Base-by-base conservation (phyloP, 2,329 filamentous ascomycete genomes). In the Penicillium sp. region DNA sequence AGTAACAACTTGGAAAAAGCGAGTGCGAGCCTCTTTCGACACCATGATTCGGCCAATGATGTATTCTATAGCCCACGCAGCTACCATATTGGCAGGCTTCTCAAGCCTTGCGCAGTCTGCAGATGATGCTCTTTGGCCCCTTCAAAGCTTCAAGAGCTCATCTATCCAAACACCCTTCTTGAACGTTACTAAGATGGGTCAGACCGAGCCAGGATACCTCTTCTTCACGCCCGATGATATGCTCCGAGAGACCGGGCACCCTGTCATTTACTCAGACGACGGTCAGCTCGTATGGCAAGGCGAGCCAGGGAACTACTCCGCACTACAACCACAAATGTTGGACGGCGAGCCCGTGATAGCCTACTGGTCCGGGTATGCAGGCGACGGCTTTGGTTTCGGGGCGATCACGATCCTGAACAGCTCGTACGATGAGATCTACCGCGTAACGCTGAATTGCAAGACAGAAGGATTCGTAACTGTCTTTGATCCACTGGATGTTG, bases 241-340 rank as follows among this genome's bases (percentile, higher is more conserved):
- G 22, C 32, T 43, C 47, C 32, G 29, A 34, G 27, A 39, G 29
- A 24, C 47, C 13, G 39, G 56, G 39, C 14, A 60, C 46, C 47
- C 64, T 2, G 45, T 57, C 6, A 68, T 70, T 27, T 67, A 64
- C 47, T 45, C 55, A 29, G 59, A 68, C 27, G 54, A 62, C 32
- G 67, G 67, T 38, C 43, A 67, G n/a, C 59, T 69, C 3, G 56
- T 69, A 36, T 70, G 62, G 59, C 57, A 62, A 40, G 63, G 65
- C 3, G 5, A 47, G 46, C 13, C 34, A 5, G 59, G 50, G 18
- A 52, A 60, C 18, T 60, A 47, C 7, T 53, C 52, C 18, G 62
- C 56, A 36, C 55, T 64, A 29, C 52, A 57, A 44, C 63, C 62
- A 2, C 66, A 68, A 34, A 61, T 43, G 11, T 55, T 67, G 9